phyloP scores from a whole-genome alignment of 768 basidiomycete genomes.

The Mycena indigotica region DNA sequence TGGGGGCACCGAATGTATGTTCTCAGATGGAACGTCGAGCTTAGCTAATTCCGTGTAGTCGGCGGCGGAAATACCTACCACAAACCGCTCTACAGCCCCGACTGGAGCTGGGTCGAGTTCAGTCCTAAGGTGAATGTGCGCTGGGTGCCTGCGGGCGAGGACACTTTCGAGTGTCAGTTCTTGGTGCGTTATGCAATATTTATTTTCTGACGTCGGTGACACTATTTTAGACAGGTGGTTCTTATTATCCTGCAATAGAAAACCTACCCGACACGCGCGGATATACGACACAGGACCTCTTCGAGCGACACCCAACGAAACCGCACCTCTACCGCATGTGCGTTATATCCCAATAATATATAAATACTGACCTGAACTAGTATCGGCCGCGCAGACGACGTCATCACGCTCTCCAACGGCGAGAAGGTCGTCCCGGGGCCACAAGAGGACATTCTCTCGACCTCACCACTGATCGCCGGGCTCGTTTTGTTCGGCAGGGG shows the following conservation, averaged over 20 bases:
- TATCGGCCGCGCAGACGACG: conserved; percentile 33
- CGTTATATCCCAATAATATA: background rate
- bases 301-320: conserved; percentile 33
- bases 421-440: conserved; percentile 31
- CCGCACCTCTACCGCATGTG: conserved; percentile 31
- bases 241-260: conserved; percentile 36
- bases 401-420: conserved; percentile 26
- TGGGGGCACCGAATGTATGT: conserved; percentile 39
- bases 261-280: conserved; percentile 29
- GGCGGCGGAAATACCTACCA: conserved; percentile 23
- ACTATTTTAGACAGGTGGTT: conserved; percentile 18
- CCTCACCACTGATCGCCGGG: conserved; percentile 15
- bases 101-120: conserved; percentile 34
- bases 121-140: conserved; percentile 27
- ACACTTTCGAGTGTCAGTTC: conserved; percentile 39
- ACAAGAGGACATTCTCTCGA: conserved; percentile 22
- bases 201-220: background rate
- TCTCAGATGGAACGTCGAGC: background rate
- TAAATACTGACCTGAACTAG: conserved; percentile 7
- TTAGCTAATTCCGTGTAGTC: background rate
- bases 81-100: conserved; percentile 21
- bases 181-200: conserved; percentile 29
- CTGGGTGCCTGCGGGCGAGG: conserved; percentile 41
- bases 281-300: conserved; percentile 30
- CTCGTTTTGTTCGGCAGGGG: background rate